Base-by-base conservation (phyloP, 768 basidiomycete species). In the Pulveroboletus sp. region DNA sequence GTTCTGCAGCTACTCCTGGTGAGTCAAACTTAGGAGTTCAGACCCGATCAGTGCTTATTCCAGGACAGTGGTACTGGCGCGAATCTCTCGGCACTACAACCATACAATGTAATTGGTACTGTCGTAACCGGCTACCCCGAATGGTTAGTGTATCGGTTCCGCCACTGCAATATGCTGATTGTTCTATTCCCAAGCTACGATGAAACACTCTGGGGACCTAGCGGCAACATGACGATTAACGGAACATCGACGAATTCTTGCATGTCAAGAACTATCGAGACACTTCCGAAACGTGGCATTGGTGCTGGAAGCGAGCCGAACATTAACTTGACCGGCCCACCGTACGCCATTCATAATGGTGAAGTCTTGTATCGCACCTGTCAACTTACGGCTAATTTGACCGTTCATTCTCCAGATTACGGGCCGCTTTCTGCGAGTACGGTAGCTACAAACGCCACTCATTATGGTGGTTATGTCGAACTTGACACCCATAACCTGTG, bases 391-490 rank as follows among this genome's bases (percentile, higher is more conserved):
- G 34, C 37, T 53, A 6, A 49, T n/a, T 34, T 13, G 11, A 14
- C 6, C 2, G 17, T 39, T 16, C n/a, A 25, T 20, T 13, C 9
- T 40, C 20, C 59, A 82, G 85, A 75, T 9, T 62, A 66, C 50
- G 82, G 78, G 2, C 67, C 69, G 1, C 69, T 90, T 16, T 78
- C 74, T 2, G 43, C 66, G 6, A 75, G 78, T 52, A 76, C 85
- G 2, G 53, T 89, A n/a, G 81, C 84, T 3, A 85, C 84, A 2
- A 89, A 89, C 51, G 85, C 85, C 1, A 84, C n/a, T n/a, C n/a
- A n/a, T n/a, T n/a, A n/a, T n/a, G n/a, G n/a, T n/a, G n/a, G n/a
- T n/a, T n/a, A n/a, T 85, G 73, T 71, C 12, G 85, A 88, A 55
- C 69, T 85, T 31, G 84, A 88, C 54, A 74, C 77, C 13, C 87